phyloP scores from a whole-genome alignment of 768 basidiomycete species.

The Suillus weaverae region DNA sequence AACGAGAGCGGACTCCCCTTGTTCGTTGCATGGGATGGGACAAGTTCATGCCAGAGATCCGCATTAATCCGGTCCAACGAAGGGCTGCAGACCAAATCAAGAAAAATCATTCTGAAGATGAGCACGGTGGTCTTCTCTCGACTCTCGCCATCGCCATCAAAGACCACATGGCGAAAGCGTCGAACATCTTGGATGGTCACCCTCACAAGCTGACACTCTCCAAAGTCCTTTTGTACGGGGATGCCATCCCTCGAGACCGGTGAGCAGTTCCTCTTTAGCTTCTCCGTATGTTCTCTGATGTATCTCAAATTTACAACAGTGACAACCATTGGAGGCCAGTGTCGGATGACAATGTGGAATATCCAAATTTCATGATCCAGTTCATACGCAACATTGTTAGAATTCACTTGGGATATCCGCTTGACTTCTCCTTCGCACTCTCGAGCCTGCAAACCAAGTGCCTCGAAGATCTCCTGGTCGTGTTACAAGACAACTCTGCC shows the following conservation, averaged over 20 bases:
- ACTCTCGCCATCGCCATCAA: neutral
- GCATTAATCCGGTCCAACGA: neutral
- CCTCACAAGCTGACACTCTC: neutral
- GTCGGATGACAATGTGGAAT: neutral
- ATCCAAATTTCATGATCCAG: neutral
- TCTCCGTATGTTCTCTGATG: fast-evolving
- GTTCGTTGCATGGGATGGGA: neutral
- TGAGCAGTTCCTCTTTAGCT: neutral
- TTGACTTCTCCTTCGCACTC: neutral
- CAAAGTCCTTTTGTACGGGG: neutral
- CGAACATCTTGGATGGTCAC: neutral
- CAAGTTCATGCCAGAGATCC: neutral
- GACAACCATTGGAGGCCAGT: neutral
- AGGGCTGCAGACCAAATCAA: neutral
- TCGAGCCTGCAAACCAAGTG: fast-evolving
- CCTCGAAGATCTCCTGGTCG: neutral
- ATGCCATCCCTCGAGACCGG: neutral
- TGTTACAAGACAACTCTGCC: neutral
- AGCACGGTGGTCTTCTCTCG: neutral
- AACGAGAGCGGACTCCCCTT: neutral
- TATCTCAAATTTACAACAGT: no score
- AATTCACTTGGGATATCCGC: neutral
- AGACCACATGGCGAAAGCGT: neutral
- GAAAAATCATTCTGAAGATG: neutral
- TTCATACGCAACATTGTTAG: fast-evolving